Evolutionary conservation across 768 basidiomycete genomes (phyloP), one percentile per base, ranked within the genome.

Genomic region (Kwoniella heveanensis): DNA sequence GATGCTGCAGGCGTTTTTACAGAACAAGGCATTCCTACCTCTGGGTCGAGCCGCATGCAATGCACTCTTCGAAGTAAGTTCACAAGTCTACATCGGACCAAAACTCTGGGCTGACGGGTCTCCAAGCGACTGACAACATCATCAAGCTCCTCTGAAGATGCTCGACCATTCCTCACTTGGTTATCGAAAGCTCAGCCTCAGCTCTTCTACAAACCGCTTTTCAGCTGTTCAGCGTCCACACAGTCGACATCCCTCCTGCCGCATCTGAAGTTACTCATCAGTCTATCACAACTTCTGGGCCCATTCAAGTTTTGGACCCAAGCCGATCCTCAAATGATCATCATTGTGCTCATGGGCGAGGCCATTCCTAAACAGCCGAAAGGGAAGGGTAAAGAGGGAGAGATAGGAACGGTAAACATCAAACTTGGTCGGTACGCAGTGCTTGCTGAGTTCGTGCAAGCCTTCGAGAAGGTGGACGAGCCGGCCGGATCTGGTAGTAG

Each of bases 261-360:
- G 3, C 64, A 65, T 46, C 59, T 70, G 6, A 46, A 44, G 10
- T 39, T 72, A 8, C 48, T 75, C 29, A 53, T n/a, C 17, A 44
- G 51, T 19, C 17, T 71, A 1, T 54, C 68, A 0, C n/a, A 54
- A 1, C 19, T 57, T 10, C 21, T 71, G 24, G 70, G 72, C 10
- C 51, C 61, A 3, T 24, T 30, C 12, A 30, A 13, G 5, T 72
- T 67, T 36, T 76, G 74, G 74, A 71, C 67, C 2, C 39, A 65
- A 22, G 72, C 70, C 25, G 72, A 73, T 60, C 72, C 74, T 3
- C 68, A 72, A 29, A 76, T 76, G 74, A 39, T 76, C 1, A 54
- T 60, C 2, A 68, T 76, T 9, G 66, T 76, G 19, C 61, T 73
- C 4, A 72, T 76, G 67, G 74, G 72, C 6, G 68, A 70, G 60